Evolutionary conservation across 257 asterid genomes (phyloP).

Genomic region (Primulina eburnea): DNA sequence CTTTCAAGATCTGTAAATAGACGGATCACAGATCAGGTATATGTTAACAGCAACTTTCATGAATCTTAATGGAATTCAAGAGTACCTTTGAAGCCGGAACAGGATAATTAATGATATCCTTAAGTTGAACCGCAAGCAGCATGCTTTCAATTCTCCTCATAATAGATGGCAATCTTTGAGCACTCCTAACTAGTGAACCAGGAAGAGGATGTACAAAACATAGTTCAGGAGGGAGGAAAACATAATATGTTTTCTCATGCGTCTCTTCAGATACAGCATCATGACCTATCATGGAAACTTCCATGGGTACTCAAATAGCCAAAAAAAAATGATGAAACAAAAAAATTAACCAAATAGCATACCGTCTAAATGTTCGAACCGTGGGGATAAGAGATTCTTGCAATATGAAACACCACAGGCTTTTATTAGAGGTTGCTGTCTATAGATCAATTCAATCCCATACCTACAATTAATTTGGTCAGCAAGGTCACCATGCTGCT

Average conservation of each 20-base stretch:
- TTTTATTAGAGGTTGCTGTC: conserved; percentile 82
- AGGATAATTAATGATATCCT: conserved; percentile 64
- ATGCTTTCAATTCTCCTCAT: conserved; percentile 95
- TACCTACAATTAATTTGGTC: conserved; percentile 53
- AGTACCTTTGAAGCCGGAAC: conserved; percentile 76
- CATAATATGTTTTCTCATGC: conserved; percentile 86
- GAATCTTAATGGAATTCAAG: conserved; percentile 12
- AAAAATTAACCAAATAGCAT: conserved; percentile 24
- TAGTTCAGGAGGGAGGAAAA: conserved; percentile 96
- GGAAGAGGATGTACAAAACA: conserved; percentile 95
- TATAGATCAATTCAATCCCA: conserved; percentile 78
- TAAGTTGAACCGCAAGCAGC: conserved; percentile 93
- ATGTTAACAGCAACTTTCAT: neutral
- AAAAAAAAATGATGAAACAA: conserved; percentile 18
- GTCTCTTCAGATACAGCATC: conserved; percentile 68
- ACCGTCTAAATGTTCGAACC: conserved; percentile 93
- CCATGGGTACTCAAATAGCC: conserved; percentile 21
- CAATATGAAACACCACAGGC: conserved; percentile 98
- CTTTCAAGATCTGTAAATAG: conserved; percentile 75
- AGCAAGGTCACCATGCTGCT: conserved; percentile 36
- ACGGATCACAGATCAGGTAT: conserved; percentile 28
- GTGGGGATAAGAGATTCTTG: conserved; percentile 93
- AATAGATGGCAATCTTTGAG: conserved; percentile 94
- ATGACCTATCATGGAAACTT: conserved; percentile 40
- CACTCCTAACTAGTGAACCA: conserved; percentile 90